Base-by-base conservation (phyloP, 257 asterid species). In the Oldenlandia corymbosa region DNA sequence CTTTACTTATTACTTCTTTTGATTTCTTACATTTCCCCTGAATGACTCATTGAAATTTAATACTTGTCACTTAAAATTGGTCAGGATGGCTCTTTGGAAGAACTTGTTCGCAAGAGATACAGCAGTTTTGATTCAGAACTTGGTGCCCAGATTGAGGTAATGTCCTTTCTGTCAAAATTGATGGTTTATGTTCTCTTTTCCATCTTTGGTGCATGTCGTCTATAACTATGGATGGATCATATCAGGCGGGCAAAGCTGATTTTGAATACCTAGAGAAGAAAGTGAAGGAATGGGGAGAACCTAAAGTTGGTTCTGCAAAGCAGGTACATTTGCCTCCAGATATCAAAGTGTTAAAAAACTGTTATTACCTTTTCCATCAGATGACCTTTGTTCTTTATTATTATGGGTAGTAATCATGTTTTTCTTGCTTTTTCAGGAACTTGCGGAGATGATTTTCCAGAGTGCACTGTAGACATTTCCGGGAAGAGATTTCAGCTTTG, bases 201-300 rank as follows among this genome's bases (percentile, higher is more conserved):
- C n/a, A n/a, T n/a, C n/a, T n/a, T n/a, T 28, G 20, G 4, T 28
- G 20, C 14, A 0, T 21, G 46, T 50, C 17, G 7, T 30, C 9
- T 34, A 3, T 34, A 9, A 9, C 9, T 34, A 32, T 48, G 30
- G n/a, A 20, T 45, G 62, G 24, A 1, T 47, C 7, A 42, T 2
- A 28, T 75, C 86, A 91, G 96, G 92, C 96, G 68, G 99, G 97
- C 34, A 90, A 93, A 73, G 90, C 88, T 12, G 97, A 90, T 72
- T 93, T 90, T 45, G 95, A 88, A 24, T 5, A 75, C 64, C 84
- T 93, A 0, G 99, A 88, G 77, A 93, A 88, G 92, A 90, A 88
- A 79, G 95, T 91, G 0, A 74, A 71, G 7, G 83, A 86, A 74
- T 81, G 79, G 90, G 99, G 97, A 76, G 99, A 90, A 67, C 95